Percentiles rank a stretch among this genome's conserved stretches.
These are phyloP conservation scores for Saccharomycopsis selenospora DNA, from an alignment of 805 yeast species.

Conservation along the genomic window DNA sequence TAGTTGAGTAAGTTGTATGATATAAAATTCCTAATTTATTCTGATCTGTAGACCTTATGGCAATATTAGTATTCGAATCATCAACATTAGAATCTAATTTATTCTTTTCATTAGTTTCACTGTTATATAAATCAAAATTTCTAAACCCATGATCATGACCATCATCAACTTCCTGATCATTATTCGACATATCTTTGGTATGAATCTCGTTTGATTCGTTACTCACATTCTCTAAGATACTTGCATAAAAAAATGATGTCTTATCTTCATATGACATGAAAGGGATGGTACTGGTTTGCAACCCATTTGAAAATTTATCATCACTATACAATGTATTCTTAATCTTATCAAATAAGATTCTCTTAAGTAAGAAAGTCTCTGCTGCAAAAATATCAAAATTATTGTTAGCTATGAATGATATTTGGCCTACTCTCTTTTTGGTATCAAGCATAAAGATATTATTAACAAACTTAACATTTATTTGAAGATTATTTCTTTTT, in stretches of 20 bases:
- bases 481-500: not conserved
- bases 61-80: not conserved
- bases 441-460: not conserved
- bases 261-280: not conserved
- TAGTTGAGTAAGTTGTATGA: not conserved
- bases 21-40: not conserved
- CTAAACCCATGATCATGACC: conserved; percentile 2
- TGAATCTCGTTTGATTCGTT: not conserved
- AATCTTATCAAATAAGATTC: not conserved
- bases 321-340: not conserved
- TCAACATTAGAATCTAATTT: no score
- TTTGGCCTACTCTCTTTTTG: not conserved
- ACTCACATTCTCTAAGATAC: not conserved
- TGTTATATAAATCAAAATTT: not conserved
- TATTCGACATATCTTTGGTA: not conserved
- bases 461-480: not conserved
- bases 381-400: not conserved
- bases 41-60: not conserved
- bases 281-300: not conserved
- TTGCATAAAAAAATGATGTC: not conserved
- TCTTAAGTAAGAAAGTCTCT: not conserved
- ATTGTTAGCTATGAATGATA: not conserved
- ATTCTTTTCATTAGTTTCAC: not conserved
- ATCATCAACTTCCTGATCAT: not conserved
- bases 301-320: not conserved